Percentiles rank a stretch among this genome's conserved stretches.
Conservation (phyloP, 2,329 filamentous ascomycete genomes). For the Botryotinia calthae region DNA sequence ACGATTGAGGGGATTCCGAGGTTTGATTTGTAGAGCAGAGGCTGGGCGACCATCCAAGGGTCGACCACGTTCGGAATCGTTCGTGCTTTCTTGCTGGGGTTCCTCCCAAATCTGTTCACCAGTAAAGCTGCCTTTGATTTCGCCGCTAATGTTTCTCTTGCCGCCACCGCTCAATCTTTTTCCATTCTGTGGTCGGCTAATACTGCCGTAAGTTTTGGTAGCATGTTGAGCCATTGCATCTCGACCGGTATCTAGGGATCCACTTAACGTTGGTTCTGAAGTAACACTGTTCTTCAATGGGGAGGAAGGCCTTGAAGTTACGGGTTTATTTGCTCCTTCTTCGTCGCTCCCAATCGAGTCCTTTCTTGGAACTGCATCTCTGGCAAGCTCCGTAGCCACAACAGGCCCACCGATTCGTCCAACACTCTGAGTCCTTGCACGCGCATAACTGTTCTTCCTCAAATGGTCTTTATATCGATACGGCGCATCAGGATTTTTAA, state of each 20-base stretch:
- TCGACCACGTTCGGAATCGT: constrained; percentile 25
- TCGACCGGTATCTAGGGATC: constrained; percentile 31
- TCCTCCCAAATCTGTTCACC: constrained; percentile 89
- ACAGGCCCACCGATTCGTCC: constrained; percentile 50
- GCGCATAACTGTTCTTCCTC: constrained; percentile 68
- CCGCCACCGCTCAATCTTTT: constrained; percentile 31
- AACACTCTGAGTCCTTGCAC: constrained; percentile 60
- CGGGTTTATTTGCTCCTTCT: constrained; percentile 20
- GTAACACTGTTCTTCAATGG: constrained; percentile 41
- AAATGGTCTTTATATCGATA: constrained; percentile 68
- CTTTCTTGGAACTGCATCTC: constrained; percentile 37
- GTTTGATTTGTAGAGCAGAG: constrained; percentile 55
- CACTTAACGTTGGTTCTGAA: constrained; percentile 23
- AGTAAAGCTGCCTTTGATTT: constrained; percentile 62
- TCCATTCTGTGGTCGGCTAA: constrained; percentile 23
- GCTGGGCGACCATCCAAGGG: constrained; percentile 36
- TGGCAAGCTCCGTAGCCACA: constrained; percentile 38
- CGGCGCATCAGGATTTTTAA: constrained; percentile 59
- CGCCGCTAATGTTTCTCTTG: constrained; percentile 66
- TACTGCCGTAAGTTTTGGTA: constrained; percentile 34
- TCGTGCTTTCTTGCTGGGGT: constrained; percentile 52
- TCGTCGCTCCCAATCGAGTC: constrained; percentile 40
- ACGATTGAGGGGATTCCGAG: constrained; percentile 63
- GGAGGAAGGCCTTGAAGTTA: constrained; percentile 19
- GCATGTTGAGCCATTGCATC: constrained; percentile 18